Percentiles rank a stretch among this genome's conserved stretches.
Evolutionary conservation across 2,329 filamentous ascomycete genomes (phyloP).

Genomic region (Epichloe gansuensis): DNA sequence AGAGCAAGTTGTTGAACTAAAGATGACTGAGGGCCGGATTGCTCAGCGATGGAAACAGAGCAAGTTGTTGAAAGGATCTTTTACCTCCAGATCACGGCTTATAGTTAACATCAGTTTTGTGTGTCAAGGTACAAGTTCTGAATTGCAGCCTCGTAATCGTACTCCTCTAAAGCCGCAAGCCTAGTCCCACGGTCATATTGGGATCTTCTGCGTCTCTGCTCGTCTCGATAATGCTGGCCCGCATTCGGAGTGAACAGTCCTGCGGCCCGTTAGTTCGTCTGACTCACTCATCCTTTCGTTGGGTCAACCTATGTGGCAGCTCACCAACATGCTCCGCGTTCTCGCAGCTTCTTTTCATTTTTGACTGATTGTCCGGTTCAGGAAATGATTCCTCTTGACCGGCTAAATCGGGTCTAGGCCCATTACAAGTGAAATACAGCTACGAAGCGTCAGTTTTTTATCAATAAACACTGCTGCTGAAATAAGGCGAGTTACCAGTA

Average conservation of each 20-base stretch:
- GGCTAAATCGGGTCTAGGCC: constrained; percentile 36
- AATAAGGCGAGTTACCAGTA: constrained; percentile 20
- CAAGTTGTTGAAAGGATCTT: background rate
- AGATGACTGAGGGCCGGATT: no score
- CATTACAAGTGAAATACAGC: constrained; percentile 41
- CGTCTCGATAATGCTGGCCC: constrained; percentile 57
- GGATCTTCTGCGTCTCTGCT: constrained; percentile 63
- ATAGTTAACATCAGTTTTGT: background rate
- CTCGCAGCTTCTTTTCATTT: constrained; percentile 76
- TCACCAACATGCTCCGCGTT: constrained; percentile 73
- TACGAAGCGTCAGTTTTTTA: constrained; percentile 12
- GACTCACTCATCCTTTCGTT: background rate
- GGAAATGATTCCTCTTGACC: constrained; percentile 69
- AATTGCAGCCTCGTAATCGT: constrained; percentile 34
- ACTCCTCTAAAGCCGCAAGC: constrained; percentile 54
- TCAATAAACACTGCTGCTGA: background rate
- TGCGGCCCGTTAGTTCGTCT: constrained; percentile 18
- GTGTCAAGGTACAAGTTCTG: constrained; percentile 23
- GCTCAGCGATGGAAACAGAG: background rate
- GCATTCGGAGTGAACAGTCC: constrained; percentile 71
- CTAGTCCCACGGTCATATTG: constrained; percentile 73
- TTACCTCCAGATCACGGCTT: background rate
- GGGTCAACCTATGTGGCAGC: constrained; percentile 18
- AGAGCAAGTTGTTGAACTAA: background rate
- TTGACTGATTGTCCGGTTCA: constrained; percentile 67